These are phyloP conservation scores for Babjeviella inositovora DNA, from an alignment of 805 yeast species.

Conservation along the genomic window DNA sequence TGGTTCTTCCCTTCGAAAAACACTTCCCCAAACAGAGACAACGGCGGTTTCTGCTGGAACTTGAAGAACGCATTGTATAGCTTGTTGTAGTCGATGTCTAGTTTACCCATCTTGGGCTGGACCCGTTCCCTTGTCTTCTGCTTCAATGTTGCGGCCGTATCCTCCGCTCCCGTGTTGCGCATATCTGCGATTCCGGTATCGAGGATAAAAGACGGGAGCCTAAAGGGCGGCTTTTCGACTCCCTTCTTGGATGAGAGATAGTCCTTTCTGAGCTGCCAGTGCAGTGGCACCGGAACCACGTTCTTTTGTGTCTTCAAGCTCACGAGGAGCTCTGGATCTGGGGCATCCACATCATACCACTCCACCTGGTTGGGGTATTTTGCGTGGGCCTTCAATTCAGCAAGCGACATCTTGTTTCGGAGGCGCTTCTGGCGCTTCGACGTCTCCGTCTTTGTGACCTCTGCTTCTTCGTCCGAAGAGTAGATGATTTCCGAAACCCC, in stretches of 20 bases:
- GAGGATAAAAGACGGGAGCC: conserved; percentile 60
- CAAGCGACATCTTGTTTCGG: conserved; percentile 42
- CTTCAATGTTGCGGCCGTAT: conserved; percentile 34
- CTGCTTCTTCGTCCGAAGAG: conserved; percentile 9
- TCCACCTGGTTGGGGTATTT: conserved; percentile 61
- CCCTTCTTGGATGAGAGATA: conserved; percentile 55
- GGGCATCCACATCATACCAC: conserved; percentile 78
- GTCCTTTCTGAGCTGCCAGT: conserved; percentile 74
- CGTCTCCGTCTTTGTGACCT: conserved; percentile 7
- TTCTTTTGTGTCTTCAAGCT: conserved; percentile 51
- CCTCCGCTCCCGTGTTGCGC: conserved; percentile 45
- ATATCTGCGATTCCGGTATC: conserved; percentile 80
- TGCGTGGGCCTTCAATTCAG: conserved; percentile 46
- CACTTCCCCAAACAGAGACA: conserved; percentile 59
- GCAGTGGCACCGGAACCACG: conserved; percentile 61
- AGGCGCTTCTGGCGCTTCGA: conserved; percentile 36
- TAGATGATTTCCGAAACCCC: conserved; percentile 4
- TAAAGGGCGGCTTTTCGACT: conserved; percentile 52
- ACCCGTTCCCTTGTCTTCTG: conserved; percentile 71
- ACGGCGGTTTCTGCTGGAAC: conserved; percentile 56
- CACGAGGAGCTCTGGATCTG: conserved; percentile 55
- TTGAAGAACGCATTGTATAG: conserved; percentile 80
- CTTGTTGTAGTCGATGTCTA: conserved; percentile 76
- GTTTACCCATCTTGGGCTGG: conserved; percentile 74
- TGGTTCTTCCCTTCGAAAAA: conserved; percentile 76